Base-by-base conservation (phyloP, 176 grass and related monocot genomes). In the Puccinellia tenuiflora region DNA sequence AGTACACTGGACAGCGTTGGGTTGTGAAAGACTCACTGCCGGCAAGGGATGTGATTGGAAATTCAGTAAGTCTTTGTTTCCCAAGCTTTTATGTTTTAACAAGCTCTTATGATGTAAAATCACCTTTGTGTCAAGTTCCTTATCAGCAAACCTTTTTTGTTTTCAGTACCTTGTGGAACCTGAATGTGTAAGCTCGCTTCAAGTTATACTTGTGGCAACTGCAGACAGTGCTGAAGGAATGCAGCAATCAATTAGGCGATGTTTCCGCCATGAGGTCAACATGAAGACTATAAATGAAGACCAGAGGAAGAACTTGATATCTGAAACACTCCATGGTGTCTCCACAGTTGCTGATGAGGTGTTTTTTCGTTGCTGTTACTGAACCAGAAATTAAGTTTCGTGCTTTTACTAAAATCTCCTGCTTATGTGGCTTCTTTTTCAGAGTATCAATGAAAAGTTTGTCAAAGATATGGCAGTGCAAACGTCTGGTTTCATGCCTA, bases 211-310 rank as follows among this genome's bases (percentile, higher is more conserved):
- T 81, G 85, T 96, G 73, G 96, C 96, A 77, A 90, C 91, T 52
- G 93, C 96, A 60, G 85, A 92, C 73, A 89, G 78, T 64, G 83
- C 93, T 81, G 93, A 99, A 87, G 96, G 93, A 78, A 80, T 96
- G 62, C 93, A 90, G 35, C 85, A 87, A 38, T 78, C 89, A 83
- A 81, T 99, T 73, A 92, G 96, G 55, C 83, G 89, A 62, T 99
- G 96, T 66, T 99, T 99, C 78, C 90, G 85, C 48, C 87, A 99
- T 92, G 96, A 99, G 84, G 85, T 96, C 43, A 91, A 89, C 83
- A 99, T 94, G 96, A 91, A 76, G 64, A 85, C 83, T 83, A 88
- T 99, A 75, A 90, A 75, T 55, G 96, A 99, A 77, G 93, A 88
- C 35, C 91, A 99, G 73, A 90, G 96, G 70, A 83, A 56, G 25